Conservation (phyloP, 805 yeast genomes). For the Kazachstania bromeliacearum region DNA sequence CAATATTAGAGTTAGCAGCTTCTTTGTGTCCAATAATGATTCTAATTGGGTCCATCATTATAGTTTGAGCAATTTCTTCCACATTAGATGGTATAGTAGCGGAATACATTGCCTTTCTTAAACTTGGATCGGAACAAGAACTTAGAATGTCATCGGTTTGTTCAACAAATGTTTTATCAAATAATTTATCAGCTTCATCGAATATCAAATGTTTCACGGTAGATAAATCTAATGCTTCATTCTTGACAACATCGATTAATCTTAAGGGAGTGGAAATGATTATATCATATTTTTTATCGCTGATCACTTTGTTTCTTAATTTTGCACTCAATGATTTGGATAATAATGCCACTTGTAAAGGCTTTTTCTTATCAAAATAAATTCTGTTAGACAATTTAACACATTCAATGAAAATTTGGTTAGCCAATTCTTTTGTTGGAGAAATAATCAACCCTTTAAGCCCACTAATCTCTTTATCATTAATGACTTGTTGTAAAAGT, state of each 20-base stretch:
- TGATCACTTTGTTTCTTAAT: slow-evolving; percentile 50
- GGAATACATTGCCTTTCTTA: slow-evolving; percentile 72
- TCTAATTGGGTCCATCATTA: slow-evolving; percentile 79
- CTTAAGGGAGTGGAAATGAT: slow-evolving; percentile 83
- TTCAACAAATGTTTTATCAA: slow-evolving; percentile 76
- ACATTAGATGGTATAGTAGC: slow-evolving; percentile 94
- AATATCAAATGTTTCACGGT: slow-evolving; percentile 68
- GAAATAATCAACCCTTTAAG: slow-evolving; percentile 73
- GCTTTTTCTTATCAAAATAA: slow-evolving; percentile 37
- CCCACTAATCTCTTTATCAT: slow-evolving; percentile 31
- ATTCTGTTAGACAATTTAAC: slow-evolving; percentile 39
- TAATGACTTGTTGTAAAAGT: slow-evolving; percentile 38
- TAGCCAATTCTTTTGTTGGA: slow-evolving; percentile 91
- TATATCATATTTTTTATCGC: slow-evolving; percentile 61
- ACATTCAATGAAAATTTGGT: slow-evolving; percentile 70
- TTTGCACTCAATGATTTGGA: slow-evolving; percentile 66
- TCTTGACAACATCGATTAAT: slow-evolving; percentile 66
- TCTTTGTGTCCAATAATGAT: slow-evolving; percentile 88
- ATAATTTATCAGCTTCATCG: slow-evolving; percentile 93
- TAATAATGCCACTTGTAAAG: slow-evolving; percentile 51
- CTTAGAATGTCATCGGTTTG: slow-evolving; percentile 80
- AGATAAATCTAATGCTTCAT: slow-evolving; percentile 49
- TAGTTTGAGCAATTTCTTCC: slow-evolving; percentile 75
- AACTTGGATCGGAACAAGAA: slow-evolving; percentile 34
- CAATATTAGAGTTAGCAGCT: slow-evolving; percentile 78